A percentile compares a stretch with the other conserved stretches of the same genome.
phyloP scores from a whole-genome alignment of 83 land plant species.

The Thuja plicata region DNA sequence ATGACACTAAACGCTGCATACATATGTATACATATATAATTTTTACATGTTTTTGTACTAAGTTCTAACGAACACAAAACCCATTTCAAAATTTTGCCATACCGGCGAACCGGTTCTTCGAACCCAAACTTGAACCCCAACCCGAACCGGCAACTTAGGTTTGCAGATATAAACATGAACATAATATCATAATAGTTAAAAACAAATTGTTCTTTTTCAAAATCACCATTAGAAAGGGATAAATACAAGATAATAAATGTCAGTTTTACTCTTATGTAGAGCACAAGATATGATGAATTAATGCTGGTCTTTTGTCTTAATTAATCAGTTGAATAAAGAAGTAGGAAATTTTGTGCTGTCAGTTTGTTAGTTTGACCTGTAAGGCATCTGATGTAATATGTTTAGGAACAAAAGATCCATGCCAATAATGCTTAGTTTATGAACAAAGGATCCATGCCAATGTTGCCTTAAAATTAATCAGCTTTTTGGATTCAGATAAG shows the following conservation, averaged over 20 bases:
- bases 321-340: not conserved
- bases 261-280: not conserved
- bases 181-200: too few species aligned
- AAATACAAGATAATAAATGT: not conserved
- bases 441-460: not conserved
- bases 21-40: too few species aligned
- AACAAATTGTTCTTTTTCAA: not conserved
- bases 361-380: not conserved
- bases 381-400: too few species aligned
- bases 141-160: too few species aligned
- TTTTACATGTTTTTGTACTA: too few species aligned
- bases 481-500: not conserved
- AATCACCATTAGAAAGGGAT: not conserved
- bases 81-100: too few species aligned
- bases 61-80: too few species aligned
- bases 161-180: not conserved
- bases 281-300: not conserved
- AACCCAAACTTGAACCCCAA: too few species aligned
- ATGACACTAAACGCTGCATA: too few species aligned
- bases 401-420: not conserved
- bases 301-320: not conserved
- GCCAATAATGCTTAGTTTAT: not conserved
- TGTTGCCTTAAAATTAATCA: not conserved
- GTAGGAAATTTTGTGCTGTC: not conserved
- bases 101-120: too few species aligned